A percentile compares a stretch with the other conserved stretches of the same genome.
phyloP scores from a whole-genome alignment of 1,139 yeast genomes.

The Yamadazyma oceani region DNA sequence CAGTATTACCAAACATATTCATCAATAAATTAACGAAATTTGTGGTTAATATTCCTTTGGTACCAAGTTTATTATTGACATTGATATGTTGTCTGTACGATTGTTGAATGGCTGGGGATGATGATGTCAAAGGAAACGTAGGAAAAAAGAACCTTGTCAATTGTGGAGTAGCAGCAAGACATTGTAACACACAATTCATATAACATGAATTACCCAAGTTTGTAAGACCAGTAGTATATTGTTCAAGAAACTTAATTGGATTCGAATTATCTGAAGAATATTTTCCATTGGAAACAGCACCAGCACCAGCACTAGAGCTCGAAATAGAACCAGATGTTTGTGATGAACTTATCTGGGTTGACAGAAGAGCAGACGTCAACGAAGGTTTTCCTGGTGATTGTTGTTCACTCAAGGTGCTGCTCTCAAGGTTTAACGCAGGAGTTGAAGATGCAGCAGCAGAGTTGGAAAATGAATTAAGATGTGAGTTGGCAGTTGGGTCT shows the following conservation, averaged over 20 bases:
- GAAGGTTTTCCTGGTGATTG: slow-evolving; percentile 12
- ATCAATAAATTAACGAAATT: slow-evolving; percentile 68
- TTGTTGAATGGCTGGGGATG: slow-evolving; percentile 21
- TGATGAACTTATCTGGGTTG: neutral
- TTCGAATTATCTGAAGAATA: slow-evolving; percentile 1
- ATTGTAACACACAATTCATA: slow-evolving; percentile 88
- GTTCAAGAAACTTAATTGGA: slow-evolving; percentile 28
- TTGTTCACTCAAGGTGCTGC: slow-evolving; percentile 13
- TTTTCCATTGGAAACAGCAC: neutral
- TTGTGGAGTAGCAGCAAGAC: slow-evolving; percentile 55
- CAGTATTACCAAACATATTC: slow-evolving; percentile 54
- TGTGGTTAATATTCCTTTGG: slow-evolving; percentile 78
- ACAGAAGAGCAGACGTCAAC: slow-evolving; percentile 3
- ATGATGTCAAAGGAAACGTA: slow-evolving; percentile 15
- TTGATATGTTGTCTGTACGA: slow-evolving; percentile 74
- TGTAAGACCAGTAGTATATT: slow-evolving; percentile 57
- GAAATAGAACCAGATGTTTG: neutral
- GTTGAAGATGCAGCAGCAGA: neutral
- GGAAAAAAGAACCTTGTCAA: slow-evolving; percentile 44
- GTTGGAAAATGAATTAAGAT: no score
- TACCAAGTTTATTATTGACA: slow-evolving; percentile 71
- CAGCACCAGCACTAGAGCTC: no score
- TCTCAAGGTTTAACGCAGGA: neutral
- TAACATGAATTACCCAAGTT: slow-evolving; percentile 93
- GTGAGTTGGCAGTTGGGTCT: neutral